Evolutionary conservation across 148 eudicot genomes (phyloP).

Genomic region (Amaranthus palmeri): DNA sequence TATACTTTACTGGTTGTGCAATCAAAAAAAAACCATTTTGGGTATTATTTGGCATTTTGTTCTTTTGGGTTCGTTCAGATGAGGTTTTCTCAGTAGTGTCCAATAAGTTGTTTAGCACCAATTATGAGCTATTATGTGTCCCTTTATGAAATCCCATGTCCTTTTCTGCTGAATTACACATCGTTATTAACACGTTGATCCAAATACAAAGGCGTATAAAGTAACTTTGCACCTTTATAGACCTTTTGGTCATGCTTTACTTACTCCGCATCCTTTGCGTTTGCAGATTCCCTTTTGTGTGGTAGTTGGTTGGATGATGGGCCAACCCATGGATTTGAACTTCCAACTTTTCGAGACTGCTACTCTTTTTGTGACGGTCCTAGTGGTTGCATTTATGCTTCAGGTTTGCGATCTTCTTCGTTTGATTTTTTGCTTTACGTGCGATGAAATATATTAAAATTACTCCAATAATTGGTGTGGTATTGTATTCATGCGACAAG

Average conservation of each 20-base stretch:
- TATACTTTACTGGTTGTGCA: constrained; percentile 9
- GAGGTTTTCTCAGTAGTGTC: too few species aligned
- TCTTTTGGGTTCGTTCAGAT: too few species aligned
- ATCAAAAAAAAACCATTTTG: too few species aligned
- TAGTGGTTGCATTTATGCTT: constrained; percentile 94
- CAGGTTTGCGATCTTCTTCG: constrained; percentile 51
- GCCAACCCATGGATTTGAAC: constrained; percentile 90
- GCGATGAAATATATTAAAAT: background rate
- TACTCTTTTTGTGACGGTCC: constrained; percentile 81
- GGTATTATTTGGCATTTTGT: too few species aligned
- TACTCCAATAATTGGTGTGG: background rate
- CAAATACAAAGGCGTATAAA: too few species aligned
- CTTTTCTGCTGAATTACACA: too few species aligned
- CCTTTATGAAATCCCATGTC: too few species aligned
- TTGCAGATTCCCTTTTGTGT: constrained; percentile 98
- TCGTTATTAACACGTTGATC: too few species aligned
- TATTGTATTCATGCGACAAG: too few species aligned
- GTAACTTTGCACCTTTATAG: too few species aligned
- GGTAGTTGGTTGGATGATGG: constrained; percentile 90
- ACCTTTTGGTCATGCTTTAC: background rate
- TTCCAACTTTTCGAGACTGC: constrained; percentile 95
- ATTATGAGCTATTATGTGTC: too few species aligned
- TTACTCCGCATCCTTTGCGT: constrained; percentile 14
- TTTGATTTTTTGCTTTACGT: background rate
- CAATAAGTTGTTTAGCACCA: too few species aligned